phyloP scores from a whole-genome alignment of 139 green algal genomes.

The Monoraphidium neglectum region DNA sequence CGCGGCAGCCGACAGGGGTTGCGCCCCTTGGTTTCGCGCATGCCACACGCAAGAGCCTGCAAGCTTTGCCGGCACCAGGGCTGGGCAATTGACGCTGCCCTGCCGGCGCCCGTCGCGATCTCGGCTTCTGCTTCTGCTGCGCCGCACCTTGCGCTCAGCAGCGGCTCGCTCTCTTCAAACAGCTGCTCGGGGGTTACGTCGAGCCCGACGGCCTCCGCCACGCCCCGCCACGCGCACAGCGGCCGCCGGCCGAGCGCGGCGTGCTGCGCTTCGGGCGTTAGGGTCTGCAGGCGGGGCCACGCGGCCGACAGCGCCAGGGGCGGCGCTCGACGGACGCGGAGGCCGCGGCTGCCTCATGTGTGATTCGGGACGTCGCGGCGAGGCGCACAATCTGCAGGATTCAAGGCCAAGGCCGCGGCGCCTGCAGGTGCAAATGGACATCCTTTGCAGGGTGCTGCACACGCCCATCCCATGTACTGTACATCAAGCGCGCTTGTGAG shows the following conservation, averaged over 20 bases:
- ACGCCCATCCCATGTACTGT: not conserved
- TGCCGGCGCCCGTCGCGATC: not conserved
- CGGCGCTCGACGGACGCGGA: not conserved
- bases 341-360: not conserved
- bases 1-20: not conserved
- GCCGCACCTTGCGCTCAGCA: conserved; percentile 36
- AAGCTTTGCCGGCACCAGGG: not conserved
- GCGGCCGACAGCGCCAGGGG: no score
- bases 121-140: not conserved
- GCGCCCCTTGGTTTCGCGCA: not conserved
- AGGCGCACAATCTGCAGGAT: not conserved
- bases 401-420: not conserved
- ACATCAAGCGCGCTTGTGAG: not conserved
- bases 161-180: conserved; percentile 62
- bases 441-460: not conserved
- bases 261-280: conserved; percentile 23
- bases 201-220: conserved; percentile 44
- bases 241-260: conserved; percentile 68
- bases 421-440: not conserved
- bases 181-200: conserved; percentile 51
- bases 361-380: not conserved
- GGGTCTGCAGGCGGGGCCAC: no score
- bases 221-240: conserved; percentile 68
- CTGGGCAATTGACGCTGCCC: not conserved
- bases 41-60: not conserved